phyloP scores from a whole-genome alignment of 2,329 filamentous ascomycete species.

The Aspergillus pseudotamarii region DNA sequence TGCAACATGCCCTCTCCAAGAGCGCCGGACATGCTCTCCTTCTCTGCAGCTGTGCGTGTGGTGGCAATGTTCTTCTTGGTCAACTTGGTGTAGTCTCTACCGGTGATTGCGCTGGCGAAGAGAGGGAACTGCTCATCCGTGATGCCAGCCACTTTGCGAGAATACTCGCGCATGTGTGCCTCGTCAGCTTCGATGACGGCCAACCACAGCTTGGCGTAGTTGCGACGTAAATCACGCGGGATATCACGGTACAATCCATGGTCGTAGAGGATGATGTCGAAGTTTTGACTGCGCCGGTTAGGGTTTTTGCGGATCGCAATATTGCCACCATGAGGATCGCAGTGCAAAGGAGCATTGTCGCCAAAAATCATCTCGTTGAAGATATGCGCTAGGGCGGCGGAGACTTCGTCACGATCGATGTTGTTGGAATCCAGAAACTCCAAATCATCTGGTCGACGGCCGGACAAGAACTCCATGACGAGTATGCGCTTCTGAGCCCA shows the following conservation, averaged over 20 bases:
- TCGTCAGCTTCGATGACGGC: constrained; percentile 92
- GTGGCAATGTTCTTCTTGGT: constrained; percentile 58
- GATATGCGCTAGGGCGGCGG: constrained; percentile 82
- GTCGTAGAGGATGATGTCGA: constrained; percentile 95
- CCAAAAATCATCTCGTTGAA: constrained; percentile 99
- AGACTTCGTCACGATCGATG: constrained; percentile 95
- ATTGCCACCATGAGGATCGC: constrained; percentile 95
- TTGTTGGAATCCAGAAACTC: constrained; percentile 79
- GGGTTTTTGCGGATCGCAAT: constrained; percentile 84
- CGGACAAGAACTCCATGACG: constrained; percentile 92
- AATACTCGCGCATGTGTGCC: constrained; percentile 81
- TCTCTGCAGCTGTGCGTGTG: constrained; percentile 72
- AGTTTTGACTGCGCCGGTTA: constrained; percentile 68
- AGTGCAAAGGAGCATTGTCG: constrained; percentile 83
- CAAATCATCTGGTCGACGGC: constrained; percentile 84
- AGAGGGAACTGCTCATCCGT: constrained; percentile 88
- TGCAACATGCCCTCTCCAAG: constrained; percentile 86
- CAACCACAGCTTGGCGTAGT: constrained; percentile 96
- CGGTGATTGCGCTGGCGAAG: constrained; percentile 95
- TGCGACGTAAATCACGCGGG: constrained; percentile 72
- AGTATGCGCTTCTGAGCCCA: constrained; percentile 88
- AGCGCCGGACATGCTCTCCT: constrained; percentile 80
- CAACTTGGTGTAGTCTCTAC: constrained; percentile 82
- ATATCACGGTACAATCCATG: constrained; percentile 97
- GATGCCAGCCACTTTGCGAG: constrained; percentile 85